These are phyloP conservation scores for Lecanicillium sp. DNA, from an alignment of 2,329 filamentous ascomycete genomes.

Conservation along the genomic window DNA sequence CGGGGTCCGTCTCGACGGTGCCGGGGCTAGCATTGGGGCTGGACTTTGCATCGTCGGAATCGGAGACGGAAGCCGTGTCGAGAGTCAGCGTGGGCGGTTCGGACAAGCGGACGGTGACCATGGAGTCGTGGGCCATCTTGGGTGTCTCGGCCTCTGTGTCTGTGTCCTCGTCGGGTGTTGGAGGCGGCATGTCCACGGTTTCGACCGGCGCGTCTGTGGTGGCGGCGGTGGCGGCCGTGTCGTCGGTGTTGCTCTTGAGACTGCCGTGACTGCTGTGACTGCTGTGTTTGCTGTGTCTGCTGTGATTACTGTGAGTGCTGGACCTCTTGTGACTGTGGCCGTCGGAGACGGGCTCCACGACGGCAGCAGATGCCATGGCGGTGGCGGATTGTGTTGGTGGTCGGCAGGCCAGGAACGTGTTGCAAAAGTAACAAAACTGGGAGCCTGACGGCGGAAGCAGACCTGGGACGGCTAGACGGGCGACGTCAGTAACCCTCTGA, in stretches of 20 bases:
- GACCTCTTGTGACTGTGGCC: not conserved
- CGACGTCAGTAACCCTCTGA: conserved; percentile 7
- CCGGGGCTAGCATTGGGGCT: conserved; percentile 1
- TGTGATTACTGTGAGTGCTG: not conserved
- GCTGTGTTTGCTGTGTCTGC: not conserved
- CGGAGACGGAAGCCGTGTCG: conserved; percentile 34
- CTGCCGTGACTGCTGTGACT: not conserved
- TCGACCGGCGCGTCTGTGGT: conserved; percentile 15
- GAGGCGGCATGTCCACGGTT: conserved; percentile 18
- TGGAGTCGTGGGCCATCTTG: conserved; percentile 56
- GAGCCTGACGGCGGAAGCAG: no score
- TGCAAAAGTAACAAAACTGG: not conserved
- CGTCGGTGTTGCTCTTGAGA: not conserved
- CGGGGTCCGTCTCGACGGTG: conserved; percentile 18
- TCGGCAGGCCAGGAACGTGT: conserved; percentile 1
- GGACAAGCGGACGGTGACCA: conserved; percentile 71
- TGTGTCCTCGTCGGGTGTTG: not conserved
- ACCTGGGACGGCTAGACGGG: not conserved
- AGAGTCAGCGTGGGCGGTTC: conserved; percentile 52
- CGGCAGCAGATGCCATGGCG: conserved; percentile 4
- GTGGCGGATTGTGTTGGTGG: not conserved
- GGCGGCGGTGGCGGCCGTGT: conserved; percentile 21
- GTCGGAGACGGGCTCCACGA: not conserved
- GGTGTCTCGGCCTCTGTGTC: conserved; percentile 27
- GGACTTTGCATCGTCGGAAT: conserved; percentile 7